Evolutionary conservation across 768 basidiomycete genomes (phyloP), one percentile per base, ranked within the genome.

Genomic region (Harrya chromipes): DNA sequence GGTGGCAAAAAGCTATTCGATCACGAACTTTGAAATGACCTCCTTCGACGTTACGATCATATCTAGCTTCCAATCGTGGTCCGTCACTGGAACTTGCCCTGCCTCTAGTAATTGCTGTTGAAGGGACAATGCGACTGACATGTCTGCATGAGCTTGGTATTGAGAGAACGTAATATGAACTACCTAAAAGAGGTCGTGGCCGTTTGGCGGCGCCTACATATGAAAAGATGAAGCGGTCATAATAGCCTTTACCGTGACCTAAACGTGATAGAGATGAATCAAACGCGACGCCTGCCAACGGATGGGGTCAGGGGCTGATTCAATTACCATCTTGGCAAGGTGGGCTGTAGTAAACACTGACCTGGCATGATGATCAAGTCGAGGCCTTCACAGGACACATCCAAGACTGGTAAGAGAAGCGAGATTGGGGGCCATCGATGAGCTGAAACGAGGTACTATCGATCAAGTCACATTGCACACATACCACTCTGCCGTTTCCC

Each of bases 231-330:
- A 87, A 91, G 13, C 76, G 73, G 68, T 91, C 89, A 57, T 91
- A 91, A 68, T 86, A 90, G 6, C 89, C 89, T 65, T 87, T 91
- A 20, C 89, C 88, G 55, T 90, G 87, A 10, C 89, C 89, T 24
- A 91, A 75, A 26, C 89, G 82, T 41, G 81, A 81, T 46, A 84
- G 63, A 14, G 77, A 76, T 36, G 70, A 73, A 68, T 90, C 88
- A 56, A 90, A 91, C 10, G 84, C 89, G 40, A 91, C 77, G 37
- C 85, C 89, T 85, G 52, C 34, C 43, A 44, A 48, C 12, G 63
- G 46, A 37, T 12, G 35, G 36, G 54, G 44, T 47, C 40, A 46
- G 40, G 44, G 35, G 40, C 19, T 38, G 35, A 26, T 49, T 58
- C 29, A 23, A 48, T 42, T 43, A 41, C 43, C 45, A 49, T 17